Conservation (phyloP, 2,329 filamentous ascomycete genomes). For the Aphanocladium album region DNA sequence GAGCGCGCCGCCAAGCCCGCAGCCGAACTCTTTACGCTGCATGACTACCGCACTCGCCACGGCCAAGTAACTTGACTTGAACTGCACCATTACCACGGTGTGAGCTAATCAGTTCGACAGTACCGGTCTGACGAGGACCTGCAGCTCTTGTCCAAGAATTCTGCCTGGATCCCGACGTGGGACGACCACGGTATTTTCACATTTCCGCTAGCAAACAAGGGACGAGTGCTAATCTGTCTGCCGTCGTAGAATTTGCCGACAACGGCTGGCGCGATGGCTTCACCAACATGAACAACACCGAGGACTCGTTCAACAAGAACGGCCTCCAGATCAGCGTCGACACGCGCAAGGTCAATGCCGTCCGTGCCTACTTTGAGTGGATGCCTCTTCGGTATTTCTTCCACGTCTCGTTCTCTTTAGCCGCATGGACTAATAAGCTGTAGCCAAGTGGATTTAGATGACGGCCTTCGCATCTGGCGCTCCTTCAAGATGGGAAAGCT, state of each 20-base stretch:
- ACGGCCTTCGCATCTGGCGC: constrained; percentile 65
- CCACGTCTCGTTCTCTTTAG: neutral
- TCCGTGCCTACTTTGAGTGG: constrained; percentile 66
- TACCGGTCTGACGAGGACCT: constrained; percentile 39
- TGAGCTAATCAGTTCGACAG: constrained; percentile 16
- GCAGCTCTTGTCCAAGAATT: constrained; percentile 35
- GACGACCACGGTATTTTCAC: constrained; percentile 44
- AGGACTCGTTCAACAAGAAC: constrained; percentile 57
- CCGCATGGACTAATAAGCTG: neutral
- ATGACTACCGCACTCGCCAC: no score
- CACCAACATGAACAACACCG: constrained; percentile 58
- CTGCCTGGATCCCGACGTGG: constrained; percentile 43
- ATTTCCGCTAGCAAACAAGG: neutral
- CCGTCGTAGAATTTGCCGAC: constrained; percentile 51
- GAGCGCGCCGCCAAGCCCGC: constrained; percentile 27
- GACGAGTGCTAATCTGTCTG: neutral
- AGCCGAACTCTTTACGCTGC: no score
- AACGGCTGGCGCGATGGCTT: constrained; percentile 62
- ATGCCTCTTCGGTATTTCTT: constrained; percentile 26
- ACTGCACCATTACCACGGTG: constrained; percentile 13
- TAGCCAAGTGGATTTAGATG: constrained; percentile 60
- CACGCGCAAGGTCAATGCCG: constrained; percentile 67
- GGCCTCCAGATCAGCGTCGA: constrained; percentile 58
- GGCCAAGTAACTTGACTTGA: no score
- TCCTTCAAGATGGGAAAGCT: constrained; percentile 61